Conservation (phyloP, 768 basidiomycete genomes). For the Leccinum incarnatum region DNA sequence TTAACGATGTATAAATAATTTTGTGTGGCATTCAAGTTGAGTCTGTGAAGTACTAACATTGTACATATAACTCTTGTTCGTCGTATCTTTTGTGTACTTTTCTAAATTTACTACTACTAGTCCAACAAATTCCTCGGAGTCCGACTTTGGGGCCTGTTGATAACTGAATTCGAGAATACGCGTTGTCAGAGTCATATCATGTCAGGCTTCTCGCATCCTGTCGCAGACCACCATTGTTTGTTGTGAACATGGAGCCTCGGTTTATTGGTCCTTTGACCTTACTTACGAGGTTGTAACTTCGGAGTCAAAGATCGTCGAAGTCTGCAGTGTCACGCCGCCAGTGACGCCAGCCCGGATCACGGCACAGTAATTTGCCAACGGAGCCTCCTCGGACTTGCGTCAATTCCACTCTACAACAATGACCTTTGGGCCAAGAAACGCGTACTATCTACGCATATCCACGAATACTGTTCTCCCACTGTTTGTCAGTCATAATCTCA, state of each 20-base stretch:
- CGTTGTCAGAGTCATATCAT: not conserved
- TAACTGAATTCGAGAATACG: not conserved
- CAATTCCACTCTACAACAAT: conserved; percentile 32
- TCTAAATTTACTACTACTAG: no score
- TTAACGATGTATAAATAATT: conserved; percentile 36
- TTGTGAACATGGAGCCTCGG: not conserved
- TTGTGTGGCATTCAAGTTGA: not conserved
- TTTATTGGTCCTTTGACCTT: not conserved
- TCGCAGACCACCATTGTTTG: not conserved
- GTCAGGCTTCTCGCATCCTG: no score
- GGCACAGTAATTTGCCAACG: not conserved
- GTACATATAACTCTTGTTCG: not conserved
- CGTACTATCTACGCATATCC: conserved; percentile 81
- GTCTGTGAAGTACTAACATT: not conserved
- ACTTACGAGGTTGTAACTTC: no score
- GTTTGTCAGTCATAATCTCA: conserved; percentile 48
- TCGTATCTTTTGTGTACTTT: no score
- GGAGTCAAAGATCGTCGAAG: no score
- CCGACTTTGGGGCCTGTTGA: no score
- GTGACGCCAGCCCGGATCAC: no score
- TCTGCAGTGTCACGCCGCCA: no score
- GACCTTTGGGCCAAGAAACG: conserved; percentile 71
- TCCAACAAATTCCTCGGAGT: no score
- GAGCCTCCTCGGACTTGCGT: not conserved
- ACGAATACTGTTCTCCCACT: conserved; percentile 70